Conservation (phyloP, 768 basidiomycete genomes). For the Tricholoma matsutake region DNA sequence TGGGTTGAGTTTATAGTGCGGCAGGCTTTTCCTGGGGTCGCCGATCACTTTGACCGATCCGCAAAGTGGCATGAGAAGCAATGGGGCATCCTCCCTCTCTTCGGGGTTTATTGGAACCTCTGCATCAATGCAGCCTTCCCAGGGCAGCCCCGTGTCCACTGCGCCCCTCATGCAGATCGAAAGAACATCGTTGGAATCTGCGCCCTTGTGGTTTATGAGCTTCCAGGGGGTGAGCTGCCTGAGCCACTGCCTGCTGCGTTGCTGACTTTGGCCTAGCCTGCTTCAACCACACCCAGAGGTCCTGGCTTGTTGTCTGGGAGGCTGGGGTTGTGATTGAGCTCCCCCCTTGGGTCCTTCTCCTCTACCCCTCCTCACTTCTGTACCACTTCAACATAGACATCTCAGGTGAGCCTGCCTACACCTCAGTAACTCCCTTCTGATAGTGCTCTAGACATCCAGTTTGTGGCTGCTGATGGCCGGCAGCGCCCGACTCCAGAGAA, state of each 20-base stretch:
- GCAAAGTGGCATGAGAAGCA: not conserved
- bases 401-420: conserved; percentile 11
- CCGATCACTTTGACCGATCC: not conserved
- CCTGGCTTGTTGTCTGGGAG: conserved; percentile 36
- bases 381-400: conserved; percentile 34
- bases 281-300: conserved; percentile 19
- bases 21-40: not conserved
- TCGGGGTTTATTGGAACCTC: conserved; percentile 26
- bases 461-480: not conserved
- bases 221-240: conserved; percentile 5
- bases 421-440: not conserved
- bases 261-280: not conserved
- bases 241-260: not conserved
- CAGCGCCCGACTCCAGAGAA: not conserved
- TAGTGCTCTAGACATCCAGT: not conserved
- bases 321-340: conserved; percentile 29
- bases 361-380: conserved; percentile 32
- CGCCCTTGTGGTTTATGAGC: conserved; percentile 22
- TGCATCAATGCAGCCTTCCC: conserved; percentile 22
- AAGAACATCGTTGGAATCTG: conserved; percentile 32
- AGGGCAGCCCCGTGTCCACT: conserved; percentile 14
- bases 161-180: conserved; percentile 23
- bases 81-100: conserved; percentile 5
- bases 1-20: not conserved
- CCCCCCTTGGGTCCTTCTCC: conserved; percentile 26